Percentiles rank a stretch among this genome's conserved stretches.
Evolutionary conservation across 768 basidiomycete species (phyloP).

Genomic region (Tremella mesenterica): DNA sequence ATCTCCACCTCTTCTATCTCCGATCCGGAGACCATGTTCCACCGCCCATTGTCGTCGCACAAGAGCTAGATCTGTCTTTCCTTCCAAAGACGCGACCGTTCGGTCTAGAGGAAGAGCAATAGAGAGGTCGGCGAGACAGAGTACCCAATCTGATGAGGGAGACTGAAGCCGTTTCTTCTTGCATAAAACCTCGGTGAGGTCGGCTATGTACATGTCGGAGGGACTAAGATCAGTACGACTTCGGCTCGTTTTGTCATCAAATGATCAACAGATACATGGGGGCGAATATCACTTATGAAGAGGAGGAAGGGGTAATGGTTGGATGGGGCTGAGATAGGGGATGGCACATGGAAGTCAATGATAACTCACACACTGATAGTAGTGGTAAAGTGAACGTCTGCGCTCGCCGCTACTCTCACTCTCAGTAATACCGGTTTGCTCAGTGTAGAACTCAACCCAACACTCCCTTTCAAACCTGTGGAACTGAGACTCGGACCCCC

Average conservation of each 20-base stretch:
- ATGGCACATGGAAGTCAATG: neutral
- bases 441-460: slow-evolving; percentile 41
- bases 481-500: slow-evolving; percentile 46
- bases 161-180: slow-evolving; percentile 39
- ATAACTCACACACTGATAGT: slow-evolving; percentile 80
- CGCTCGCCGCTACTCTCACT: slow-evolving; percentile 68
- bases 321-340: neutral
- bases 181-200: slow-evolving; percentile 64
- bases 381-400: slow-evolving; percentile 74
- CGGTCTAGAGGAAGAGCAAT: slow-evolving; percentile 79
- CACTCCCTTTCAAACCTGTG: slow-evolving; percentile 44
- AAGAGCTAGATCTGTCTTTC: slow-evolving; percentile 70
- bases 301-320: neutral
- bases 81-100: slow-evolving; percentile 90
- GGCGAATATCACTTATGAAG: neutral
- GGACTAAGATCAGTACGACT: slow-evolving; percentile 50
- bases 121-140: slow-evolving; percentile 43
- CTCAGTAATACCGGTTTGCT: slow-evolving; percentile 63
- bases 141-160: slow-evolving; percentile 49
- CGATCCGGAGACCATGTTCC: slow-evolving; percentile 60
- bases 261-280: neutral
- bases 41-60: slow-evolving; percentile 70
- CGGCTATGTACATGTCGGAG: slow-evolving; percentile 93
- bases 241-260: too few relatives aligned
- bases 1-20: slow-evolving; percentile 61